These are phyloP conservation scores for Cladosporium sp. DNA, from an alignment of 2,329 filamentous ascomycete species.

Conservation along the genomic window DNA sequence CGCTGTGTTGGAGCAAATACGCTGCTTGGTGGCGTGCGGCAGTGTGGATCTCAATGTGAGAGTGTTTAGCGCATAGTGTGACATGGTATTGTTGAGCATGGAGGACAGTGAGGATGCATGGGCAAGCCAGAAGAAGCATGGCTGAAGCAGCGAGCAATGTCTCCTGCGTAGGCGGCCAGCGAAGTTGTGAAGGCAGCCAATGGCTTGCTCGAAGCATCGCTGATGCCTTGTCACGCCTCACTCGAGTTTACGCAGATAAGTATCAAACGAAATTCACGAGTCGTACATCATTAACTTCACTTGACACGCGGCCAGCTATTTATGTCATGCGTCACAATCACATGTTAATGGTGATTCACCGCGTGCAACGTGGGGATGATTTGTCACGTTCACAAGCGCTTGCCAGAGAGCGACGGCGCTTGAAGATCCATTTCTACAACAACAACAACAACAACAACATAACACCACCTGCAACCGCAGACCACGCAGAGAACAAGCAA, in stretches of 20 bases:
- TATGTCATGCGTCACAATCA: neutral
- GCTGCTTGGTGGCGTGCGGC: slow-evolving; percentile 83
- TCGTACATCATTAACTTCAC: neutral
- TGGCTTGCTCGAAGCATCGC: neutral
- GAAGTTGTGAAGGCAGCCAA: neutral
- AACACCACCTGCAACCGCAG: neutral
- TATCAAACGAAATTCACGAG: neutral
- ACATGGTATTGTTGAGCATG: neutral
- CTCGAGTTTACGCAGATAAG: neutral
- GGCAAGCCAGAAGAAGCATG: neutral
- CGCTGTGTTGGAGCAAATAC: slow-evolving; percentile 59
- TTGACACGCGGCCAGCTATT: neutral
- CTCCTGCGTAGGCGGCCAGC: neutral
- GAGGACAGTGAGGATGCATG: neutral
- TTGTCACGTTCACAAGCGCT: neutral
- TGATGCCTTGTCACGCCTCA: neutral
- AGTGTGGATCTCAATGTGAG: slow-evolving; percentile 79
- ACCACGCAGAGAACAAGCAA: too few relatives aligned
- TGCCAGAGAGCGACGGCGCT: neutral
- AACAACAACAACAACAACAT: neutral
- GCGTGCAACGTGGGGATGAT: neutral
- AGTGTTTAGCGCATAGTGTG: slow-evolving; percentile 63
- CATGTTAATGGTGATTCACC: neutral
- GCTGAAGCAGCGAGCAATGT: neutral
- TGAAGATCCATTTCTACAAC: neutral